Percentiles rank a stretch among this genome's conserved stretches.
Evolutionary conservation across 768 basidiomycete genomes (phyloP).

Genomic region (Naganishia randhawae): DNA sequence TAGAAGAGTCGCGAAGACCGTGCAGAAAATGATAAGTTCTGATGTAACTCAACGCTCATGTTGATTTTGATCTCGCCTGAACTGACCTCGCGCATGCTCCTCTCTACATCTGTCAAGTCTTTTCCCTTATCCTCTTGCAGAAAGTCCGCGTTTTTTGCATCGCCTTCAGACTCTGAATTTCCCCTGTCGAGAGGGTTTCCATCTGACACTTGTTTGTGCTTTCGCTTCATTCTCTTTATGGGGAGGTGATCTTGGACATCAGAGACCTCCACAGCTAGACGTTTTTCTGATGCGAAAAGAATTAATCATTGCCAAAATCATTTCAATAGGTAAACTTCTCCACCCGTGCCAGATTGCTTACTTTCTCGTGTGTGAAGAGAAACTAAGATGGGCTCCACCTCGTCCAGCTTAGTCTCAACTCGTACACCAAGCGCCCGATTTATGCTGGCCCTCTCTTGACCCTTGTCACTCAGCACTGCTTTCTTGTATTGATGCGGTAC

Average conservation of each 20-base stretch:
- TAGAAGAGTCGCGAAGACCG: background rate
- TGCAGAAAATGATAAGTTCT: background rate
- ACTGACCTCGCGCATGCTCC: slow-evolving; percentile 3
- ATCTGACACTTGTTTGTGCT: background rate
- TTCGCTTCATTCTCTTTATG: background rate
- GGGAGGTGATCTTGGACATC: background rate
- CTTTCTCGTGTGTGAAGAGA: background rate
- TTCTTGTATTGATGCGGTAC: background rate
- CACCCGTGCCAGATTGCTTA: background rate
- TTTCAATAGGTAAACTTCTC: background rate
- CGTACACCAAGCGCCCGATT: background rate
- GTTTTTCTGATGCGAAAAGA: background rate
- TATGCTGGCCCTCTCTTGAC: background rate
- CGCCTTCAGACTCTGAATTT: background rate
- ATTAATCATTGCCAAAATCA: background rate
- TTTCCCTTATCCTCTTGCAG: background rate
- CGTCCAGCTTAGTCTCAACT: background rate
- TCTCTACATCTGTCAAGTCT: background rate
- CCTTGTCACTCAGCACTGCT: too few species aligned
- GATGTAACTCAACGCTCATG: background rate
- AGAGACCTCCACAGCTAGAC: background rate
- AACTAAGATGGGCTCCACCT: background rate
- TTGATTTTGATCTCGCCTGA: background rate
- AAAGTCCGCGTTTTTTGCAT: background rate
- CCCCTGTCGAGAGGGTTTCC: background rate